phyloP scores from a whole-genome alignment of 331 rosid species.

The Malus hybrid region DNA sequence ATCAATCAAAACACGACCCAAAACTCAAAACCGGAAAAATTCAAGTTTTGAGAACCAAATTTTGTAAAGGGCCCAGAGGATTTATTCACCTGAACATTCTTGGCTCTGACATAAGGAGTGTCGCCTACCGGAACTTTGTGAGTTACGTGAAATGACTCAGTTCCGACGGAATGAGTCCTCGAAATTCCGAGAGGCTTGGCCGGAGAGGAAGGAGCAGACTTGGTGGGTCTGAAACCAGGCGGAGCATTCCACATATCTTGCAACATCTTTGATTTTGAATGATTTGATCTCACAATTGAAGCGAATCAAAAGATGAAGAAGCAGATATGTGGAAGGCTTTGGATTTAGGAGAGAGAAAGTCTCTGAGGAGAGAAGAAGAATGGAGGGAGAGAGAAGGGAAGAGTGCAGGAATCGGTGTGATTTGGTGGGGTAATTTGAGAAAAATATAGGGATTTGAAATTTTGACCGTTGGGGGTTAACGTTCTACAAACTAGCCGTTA shows the following conservation, averaged over 20 bases:
- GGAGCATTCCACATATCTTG: slow-evolving; percentile 97
- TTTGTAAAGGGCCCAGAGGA: not conserved
- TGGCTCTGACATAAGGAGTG: slow-evolving; percentile 92
- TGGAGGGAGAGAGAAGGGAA: not conserved
- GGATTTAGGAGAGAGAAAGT: not conserved
- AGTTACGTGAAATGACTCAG: slow-evolving; percentile 61
- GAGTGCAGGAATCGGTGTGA: slow-evolving; percentile 6
- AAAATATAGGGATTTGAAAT: slow-evolving; percentile 32
- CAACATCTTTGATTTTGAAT: slow-evolving; percentile 25
- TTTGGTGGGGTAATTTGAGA: slow-evolving; percentile 12
- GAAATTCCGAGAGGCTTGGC: slow-evolving; percentile 73
- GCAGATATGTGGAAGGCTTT: not conserved
- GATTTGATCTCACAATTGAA: not conserved
- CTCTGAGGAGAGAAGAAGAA: not conserved
- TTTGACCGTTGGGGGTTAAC: slow-evolving; percentile 43
- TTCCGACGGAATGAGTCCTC: slow-evolving; percentile 47
- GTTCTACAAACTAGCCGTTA: slow-evolving; percentile 75
- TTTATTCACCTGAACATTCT: slow-evolving; percentile 71
- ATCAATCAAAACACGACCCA: not conserved
- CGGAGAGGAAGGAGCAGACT: slow-evolving; percentile 94
- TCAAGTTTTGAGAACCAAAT: not conserved
- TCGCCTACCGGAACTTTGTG: slow-evolving; percentile 88
- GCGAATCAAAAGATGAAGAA: not conserved
- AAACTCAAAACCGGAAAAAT: not conserved
- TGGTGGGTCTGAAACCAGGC: slow-evolving; percentile 85